Base-by-base conservation (phyloP, 768 basidiomycete genomes). In the Auriscalpium vulgare region DNA sequence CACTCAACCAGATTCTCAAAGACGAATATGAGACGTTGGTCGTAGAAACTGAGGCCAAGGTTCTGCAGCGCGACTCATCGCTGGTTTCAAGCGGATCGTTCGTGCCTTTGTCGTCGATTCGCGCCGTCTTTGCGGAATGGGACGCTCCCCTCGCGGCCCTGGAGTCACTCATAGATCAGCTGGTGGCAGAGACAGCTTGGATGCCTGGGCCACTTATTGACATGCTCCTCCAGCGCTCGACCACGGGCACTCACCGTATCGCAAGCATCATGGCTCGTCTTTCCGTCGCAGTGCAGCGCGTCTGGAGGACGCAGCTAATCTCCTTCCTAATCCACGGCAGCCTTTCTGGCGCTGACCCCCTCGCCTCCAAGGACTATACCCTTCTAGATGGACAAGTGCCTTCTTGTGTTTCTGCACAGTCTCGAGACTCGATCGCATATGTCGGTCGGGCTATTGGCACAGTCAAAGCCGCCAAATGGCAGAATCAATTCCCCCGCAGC, bases 371-470 rank as follows among this genome's bases (percentile, higher is more conserved):
- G 49, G 71, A 74, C 38, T 86, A 84, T 61, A 60, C 64, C 4
- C 78, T 95, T 8, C 62, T 84, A 44, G 78, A 83, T 8, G 85
- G 83, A 3, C 76, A 85, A 9, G 78, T 91, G 56, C 92, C 93
- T 2, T 80, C 83, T 1, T 89, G 89, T 61, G 75, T 95, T 38
- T 85, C 88, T 5, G 61, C 72, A 3, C 82, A 85, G 55, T 81
- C 90, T 2, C 79, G 79, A 57, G 88, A 91, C 50, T 93, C 91
- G 4, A 91, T 97, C 58, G 71, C 81, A 2, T 95, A 95, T 67
- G 81, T 95, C 47, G 93, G 93, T 0, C 82, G 91, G 19, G 92
- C 93, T 13, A 83, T 95, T 40, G 86, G 85, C 3, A 93, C 88
- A 1, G 82, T 95, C 43, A 88, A 87, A 66, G 77, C 81, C 47